A percentile compares a stretch with the other conserved stretches of the same genome.
These are phyloP conservation scores for Chara braunii DNA, from an alignment of 139 green algal genomes.

Conservation along the genomic window DNA sequence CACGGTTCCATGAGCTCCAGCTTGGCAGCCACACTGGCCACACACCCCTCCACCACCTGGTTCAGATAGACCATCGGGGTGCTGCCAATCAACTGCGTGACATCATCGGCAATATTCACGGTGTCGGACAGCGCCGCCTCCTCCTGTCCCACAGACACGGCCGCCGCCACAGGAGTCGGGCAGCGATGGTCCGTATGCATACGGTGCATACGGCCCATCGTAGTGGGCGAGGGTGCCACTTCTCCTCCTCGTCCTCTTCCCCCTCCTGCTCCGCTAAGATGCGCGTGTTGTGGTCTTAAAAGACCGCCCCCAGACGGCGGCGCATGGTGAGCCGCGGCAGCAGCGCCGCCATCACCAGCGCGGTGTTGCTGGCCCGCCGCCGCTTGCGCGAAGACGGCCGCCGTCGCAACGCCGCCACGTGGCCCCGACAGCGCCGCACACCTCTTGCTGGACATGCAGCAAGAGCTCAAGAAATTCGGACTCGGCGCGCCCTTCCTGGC, in stretches of 20 bases:
- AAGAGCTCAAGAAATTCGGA: no score
- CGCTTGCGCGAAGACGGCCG: neutral
- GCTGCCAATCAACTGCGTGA: conserved; percentile 72
- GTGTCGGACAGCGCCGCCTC: conserved; percentile 2
- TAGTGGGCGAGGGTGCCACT: no score
- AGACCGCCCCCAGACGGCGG: no score
- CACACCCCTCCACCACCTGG: conserved; percentile 62
- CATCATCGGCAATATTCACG: conserved; percentile 41
- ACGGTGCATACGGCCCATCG: no score
- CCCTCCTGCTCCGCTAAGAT: no score
- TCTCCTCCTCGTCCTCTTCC: no score
- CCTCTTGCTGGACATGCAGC: no score
- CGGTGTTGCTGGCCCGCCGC: neutral
- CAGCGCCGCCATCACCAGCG: neutral
- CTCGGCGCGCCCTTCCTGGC: no score
- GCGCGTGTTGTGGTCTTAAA: no score
- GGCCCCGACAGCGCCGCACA: neutral
- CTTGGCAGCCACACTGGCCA: conserved; percentile 75
- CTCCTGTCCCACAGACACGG: conserved; percentile 24
- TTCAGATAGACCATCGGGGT: conserved; percentile 94
- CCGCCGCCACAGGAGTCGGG: neutral
- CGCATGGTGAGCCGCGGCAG: neutral
- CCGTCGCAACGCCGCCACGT: neutral
- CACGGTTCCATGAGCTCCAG: conserved; percentile 86
- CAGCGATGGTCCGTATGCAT: no score